phyloP scores from a whole-genome alignment of 2,329 filamentous ascomycete genomes.

The Scedosporium boydii region DNA sequence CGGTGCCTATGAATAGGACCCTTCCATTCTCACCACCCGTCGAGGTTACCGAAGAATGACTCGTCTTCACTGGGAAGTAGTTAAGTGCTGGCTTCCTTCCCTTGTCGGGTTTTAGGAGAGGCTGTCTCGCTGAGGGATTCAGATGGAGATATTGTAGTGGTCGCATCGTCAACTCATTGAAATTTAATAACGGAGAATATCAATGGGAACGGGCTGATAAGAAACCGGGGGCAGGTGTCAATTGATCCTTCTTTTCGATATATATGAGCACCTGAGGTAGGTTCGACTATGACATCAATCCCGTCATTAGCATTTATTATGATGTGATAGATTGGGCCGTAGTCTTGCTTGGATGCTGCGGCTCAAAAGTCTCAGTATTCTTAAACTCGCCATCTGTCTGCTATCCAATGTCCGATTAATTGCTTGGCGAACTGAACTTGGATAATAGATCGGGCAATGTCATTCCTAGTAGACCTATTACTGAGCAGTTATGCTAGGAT shows the following conservation, averaged over 20 bases:
- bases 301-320: not conserved
- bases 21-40: conserved; percentile 24
- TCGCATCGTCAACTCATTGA: not conserved
- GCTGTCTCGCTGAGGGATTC: not conserved
- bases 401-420: not conserved
- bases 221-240: no score
- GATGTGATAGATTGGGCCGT: not conserved
- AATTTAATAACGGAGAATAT: not conserved
- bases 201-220: not conserved
- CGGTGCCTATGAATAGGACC: conserved; percentile 46
- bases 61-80: not conserved
- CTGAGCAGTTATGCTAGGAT: no score
- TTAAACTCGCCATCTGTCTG: not conserved
- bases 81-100: not conserved
- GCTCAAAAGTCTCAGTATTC: not conserved
- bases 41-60: not conserved
- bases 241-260: no score
- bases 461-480: no score
- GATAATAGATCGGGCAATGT: no score
- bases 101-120: not conserved
- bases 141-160: not conserved
- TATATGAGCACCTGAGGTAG: no score
- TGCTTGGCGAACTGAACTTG: no score
- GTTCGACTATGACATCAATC: no score
- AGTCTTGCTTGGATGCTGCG: not conserved